Evolutionary conservation across 108 stramenopile species (phyloP).

Genomic region (Cyclostephanos tholiformis): DNA sequence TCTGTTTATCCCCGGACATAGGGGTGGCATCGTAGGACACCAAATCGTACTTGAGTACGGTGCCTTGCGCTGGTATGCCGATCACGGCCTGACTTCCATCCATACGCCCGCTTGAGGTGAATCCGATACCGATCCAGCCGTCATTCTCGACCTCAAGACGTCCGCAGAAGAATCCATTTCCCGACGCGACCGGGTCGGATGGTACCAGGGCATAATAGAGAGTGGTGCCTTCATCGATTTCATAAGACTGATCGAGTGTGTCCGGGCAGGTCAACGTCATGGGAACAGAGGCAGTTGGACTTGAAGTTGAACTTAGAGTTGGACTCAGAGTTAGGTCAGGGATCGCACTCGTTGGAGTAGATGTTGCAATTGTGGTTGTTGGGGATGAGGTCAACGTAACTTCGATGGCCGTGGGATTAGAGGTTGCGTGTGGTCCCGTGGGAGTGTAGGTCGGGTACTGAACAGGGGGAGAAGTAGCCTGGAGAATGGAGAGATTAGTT

Average conservation of each 20-base stretch:
- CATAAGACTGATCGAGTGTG: not conserved
- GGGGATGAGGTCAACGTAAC: too few relatives aligned
- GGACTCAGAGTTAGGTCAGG: too few relatives aligned
- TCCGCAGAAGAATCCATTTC: constrained; percentile 12
- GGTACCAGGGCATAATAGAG: constrained; percentile 15
- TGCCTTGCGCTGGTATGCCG: constrained; percentile 26
- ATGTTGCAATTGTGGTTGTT: too few relatives aligned
- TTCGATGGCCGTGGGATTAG: too few relatives aligned
- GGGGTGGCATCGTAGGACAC: constrained; percentile 6
- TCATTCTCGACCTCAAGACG: not conserved
- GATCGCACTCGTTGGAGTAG: too few relatives aligned
- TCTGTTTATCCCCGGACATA: constrained; percentile 49
- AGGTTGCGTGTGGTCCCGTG: too few relatives aligned
- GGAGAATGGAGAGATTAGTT: too few relatives aligned
- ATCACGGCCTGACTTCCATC: constrained; percentile 42
- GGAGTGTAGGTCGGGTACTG: too few relatives aligned
- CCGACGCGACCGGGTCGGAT: not conserved
- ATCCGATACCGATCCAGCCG: constrained; percentile 12
- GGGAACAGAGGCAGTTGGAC: too few relatives aligned
- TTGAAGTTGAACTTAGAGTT: too few relatives aligned
- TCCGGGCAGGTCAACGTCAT: not conserved
- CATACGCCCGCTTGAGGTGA: constrained; percentile 23
- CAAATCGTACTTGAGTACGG: constrained; percentile 55
- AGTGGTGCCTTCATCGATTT: constrained; percentile 5
- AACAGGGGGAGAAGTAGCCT: too few relatives aligned